Evolutionary conservation across 2,329 filamentous ascomycete species (phyloP).

Genomic region (Phialophora tarda): DNA sequence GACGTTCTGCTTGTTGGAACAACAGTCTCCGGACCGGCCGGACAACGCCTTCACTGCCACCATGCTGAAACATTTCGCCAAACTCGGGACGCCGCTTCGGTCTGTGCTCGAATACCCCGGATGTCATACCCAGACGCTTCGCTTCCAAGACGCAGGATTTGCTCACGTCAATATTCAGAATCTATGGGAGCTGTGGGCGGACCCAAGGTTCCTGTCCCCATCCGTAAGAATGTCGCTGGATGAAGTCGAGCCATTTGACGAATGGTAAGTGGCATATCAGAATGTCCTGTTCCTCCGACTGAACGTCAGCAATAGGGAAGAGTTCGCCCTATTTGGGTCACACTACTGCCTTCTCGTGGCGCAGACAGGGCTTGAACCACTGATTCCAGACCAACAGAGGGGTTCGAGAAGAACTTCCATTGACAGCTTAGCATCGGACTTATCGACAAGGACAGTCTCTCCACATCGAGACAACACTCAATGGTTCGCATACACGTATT

Average conservation of each 20-base stretch:
- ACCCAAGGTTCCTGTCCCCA: constrained; percentile 67
- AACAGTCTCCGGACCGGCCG: constrained; percentile 77
- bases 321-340: constrained; percentile 80
- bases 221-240: constrained; percentile 69
- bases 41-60: constrained; percentile 73
- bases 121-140: constrained; percentile 66
- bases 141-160: constrained; percentile 77
- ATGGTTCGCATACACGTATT: constrained; percentile 44
- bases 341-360: constrained; percentile 73
- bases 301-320: constrained; percentile 59
- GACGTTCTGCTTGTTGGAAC: constrained; percentile 85
- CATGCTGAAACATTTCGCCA: constrained; percentile 40
- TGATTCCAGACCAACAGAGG: constrained; percentile 34
- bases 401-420: constrained; percentile 35
- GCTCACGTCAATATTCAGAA: constrained; percentile 65
- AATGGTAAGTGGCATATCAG: constrained; percentile 63
- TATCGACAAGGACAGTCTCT: constrained; percentile 39
- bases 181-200: constrained; percentile 83
- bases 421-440: constrained; percentile 37
- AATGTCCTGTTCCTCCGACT: background rate
- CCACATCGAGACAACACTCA: constrained; percentile 32
- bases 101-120: constrained; percentile 68
- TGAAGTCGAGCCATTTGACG: constrained; percentile 81
- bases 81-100: constrained; percentile 38
- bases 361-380: constrained; percentile 36